A percentile compares a stretch with the other conserved stretches of the same genome.
These are phyloP conservation scores for Boletellus ananas DNA, from an alignment of 768 basidiomycete genomes.

Conservation along the genomic window DNA sequence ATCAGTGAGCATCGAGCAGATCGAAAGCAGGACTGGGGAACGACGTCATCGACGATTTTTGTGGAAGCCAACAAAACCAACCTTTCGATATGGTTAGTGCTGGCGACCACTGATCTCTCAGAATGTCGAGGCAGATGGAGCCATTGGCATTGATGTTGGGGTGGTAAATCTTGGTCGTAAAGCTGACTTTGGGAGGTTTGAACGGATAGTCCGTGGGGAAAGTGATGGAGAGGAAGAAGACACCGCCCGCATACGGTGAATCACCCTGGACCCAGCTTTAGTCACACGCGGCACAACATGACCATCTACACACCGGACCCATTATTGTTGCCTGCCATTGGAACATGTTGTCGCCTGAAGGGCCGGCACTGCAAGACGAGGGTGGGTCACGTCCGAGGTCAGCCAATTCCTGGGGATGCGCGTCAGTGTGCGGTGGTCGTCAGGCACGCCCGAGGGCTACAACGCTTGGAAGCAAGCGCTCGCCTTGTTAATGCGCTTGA, in stretches of 20 bases:
- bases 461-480: conserved; percentile 2
- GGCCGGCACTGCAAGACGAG: conserved; percentile 98
- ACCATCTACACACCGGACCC: conserved; percentile 76
- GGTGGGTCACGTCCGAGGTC: conserved; percentile 99
- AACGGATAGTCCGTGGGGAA: conserved; percentile 99
- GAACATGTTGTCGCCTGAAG: conserved; percentile 97
- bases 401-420: conserved; percentile 77
- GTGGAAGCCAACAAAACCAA: conserved; percentile 33
- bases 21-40: conserved; percentile 81
- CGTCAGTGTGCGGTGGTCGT: conserved; percentile 13
- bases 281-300: conserved; percentile 16
- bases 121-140: conserved; percentile 96
- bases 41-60: neutral
- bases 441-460: neutral
- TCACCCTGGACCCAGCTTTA: conserved; percentile 62
- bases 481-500: conserved; percentile 99
- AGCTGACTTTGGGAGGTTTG: conserved; percentile 99
- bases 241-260: conserved; percentile 97
- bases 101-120: conserved; percentile 99
- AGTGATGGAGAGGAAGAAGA: conserved; percentile 94
- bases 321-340: conserved; percentile 99
- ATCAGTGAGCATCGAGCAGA: conserved; percentile 99
- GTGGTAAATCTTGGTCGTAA: conserved; percentile 99
- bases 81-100: conserved; percentile 99
- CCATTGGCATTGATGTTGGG: conserved; percentile 99